These are phyloP conservation scores for Fusarium luffae DNA, from an alignment of 2,329 filamentous ascomycete species.

Conservation along the genomic window DNA sequence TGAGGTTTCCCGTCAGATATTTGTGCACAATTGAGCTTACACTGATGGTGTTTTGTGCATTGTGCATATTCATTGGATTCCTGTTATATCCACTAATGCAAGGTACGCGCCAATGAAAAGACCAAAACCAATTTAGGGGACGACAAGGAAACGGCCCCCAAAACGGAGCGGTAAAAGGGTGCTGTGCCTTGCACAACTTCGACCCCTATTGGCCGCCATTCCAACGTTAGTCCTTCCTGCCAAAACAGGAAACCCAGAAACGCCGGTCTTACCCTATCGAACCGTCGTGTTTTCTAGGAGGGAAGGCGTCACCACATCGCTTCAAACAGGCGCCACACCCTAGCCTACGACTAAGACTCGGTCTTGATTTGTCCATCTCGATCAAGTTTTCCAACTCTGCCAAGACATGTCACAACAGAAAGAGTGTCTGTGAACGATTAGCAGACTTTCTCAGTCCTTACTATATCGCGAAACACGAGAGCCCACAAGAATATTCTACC, in stretches of 20 bases:
- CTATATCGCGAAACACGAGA: not conserved
- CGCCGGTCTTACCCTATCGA: slow-evolving; percentile 32
- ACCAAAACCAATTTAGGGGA: slow-evolving; percentile 22
- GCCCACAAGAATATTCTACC: not conserved
- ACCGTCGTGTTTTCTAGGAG: slow-evolving; percentile 20
- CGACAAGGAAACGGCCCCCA: slow-evolving; percentile 38
- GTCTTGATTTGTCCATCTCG: slow-evolving; percentile 11
- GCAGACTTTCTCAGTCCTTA: not conserved
- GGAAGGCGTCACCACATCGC: slow-evolving; percentile 31
- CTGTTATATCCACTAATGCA: slow-evolving; percentile 40
- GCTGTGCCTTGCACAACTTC: slow-evolving; percentile 16
- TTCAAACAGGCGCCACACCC: slow-evolving; percentile 18
- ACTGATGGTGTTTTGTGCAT: slow-evolving; percentile 11
- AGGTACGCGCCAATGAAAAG: slow-evolving; percentile 41
- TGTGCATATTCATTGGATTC: slow-evolving; percentile 16
- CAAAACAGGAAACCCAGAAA: slow-evolving; percentile 36
- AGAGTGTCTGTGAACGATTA: not conserved
- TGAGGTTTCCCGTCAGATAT: not conserved
- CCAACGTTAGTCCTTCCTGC: slow-evolving; percentile 18
- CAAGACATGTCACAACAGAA: slow-evolving; percentile 8
- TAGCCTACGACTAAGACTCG: not conserved
- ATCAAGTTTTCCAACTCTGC: slow-evolving; percentile 16
- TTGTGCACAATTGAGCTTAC: slow-evolving; percentile 23
- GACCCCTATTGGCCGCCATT: slow-evolving; percentile 27
- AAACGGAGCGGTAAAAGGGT: slow-evolving; percentile 29